Conservation (phyloP, 208 protist genomes). For the Naegleria fowleri region DNA sequence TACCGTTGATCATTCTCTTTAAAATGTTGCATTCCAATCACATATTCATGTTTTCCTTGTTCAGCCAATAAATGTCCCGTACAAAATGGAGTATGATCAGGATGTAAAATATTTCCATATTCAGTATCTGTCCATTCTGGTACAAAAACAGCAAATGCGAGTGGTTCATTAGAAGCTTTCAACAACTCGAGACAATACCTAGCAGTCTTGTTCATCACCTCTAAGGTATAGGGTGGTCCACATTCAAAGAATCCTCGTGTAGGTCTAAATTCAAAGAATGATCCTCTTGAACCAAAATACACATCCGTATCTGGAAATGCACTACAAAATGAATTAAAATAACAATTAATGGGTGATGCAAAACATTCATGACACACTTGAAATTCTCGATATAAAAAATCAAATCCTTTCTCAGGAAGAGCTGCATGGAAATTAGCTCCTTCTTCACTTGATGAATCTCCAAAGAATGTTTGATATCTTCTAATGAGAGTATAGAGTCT, state of each 20-base stretch:
- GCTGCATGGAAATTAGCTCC: slow-evolving; percentile 8
- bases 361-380: slow-evolving; percentile 67
- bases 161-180: neutral
- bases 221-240: slow-evolving; percentile 68
- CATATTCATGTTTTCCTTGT: neutral
- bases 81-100: neutral
- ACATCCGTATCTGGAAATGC: slow-evolving; percentile 71
- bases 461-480: slow-evolving; percentile 22
- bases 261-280: slow-evolving; percentile 72
- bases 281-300: slow-evolving; percentile 64
- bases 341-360: slow-evolving; percentile 70
- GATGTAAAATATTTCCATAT: neutral
- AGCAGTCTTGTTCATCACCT: slow-evolving; percentile 57
- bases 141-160: slow-evolving; percentile 31
- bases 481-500: neutral
- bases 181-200: slow-evolving; percentile 46
- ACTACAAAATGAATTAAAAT: slow-evolving; percentile 62
- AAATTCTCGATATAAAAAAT: slow-evolving; percentile 37
- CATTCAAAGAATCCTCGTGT: slow-evolving; percentile 58
- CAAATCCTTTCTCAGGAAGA: slow-evolving; percentile 16
- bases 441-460: neutral
- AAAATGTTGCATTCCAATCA: slow-evolving; percentile 12
- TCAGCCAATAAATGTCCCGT: neutral
- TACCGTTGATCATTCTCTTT: neutral
- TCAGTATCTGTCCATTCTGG: slow-evolving; percentile 37